These are phyloP conservation scores for Steccherinum ochraceum DNA, from an alignment of 768 basidiomycete species.

Conservation along the genomic window DNA sequence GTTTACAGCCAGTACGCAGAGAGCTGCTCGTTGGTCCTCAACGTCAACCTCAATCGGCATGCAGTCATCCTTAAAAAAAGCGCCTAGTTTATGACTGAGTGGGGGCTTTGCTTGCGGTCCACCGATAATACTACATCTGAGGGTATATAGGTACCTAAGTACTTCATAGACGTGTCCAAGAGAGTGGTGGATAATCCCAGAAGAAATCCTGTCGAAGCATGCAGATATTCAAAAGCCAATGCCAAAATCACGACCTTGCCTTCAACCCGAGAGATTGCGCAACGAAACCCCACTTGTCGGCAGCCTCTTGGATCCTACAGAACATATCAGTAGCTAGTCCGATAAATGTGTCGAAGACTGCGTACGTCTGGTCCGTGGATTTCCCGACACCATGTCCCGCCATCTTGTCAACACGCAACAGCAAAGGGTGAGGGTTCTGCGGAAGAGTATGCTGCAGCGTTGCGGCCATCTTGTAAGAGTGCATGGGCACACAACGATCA, in stretches of 20 bases:
- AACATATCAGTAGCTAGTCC: not conserved
- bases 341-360: constrained; percentile 4
- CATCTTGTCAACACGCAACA: constrained; percentile 75
- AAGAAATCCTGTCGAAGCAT: too few relatives aligned
- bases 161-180: too few relatives aligned
- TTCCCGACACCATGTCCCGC: constrained; percentile 80
- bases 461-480: constrained; percentile 80
- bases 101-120: too few relatives aligned
- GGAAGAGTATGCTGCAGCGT: constrained; percentile 64
- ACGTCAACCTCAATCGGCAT: too few relatives aligned
- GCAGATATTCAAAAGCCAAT: too few relatives aligned
- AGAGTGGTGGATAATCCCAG: too few relatives aligned
- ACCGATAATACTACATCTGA: too few relatives aligned
- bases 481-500: constrained; percentile 81
- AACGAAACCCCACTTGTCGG: constrained; percentile 75
- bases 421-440: constrained; percentile 63
- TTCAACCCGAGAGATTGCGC: constrained; percentile 54
- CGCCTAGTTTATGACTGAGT: too few relatives aligned
- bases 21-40: too few relatives aligned
- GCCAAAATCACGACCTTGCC: not conserved
- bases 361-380: constrained; percentile 60
- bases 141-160: too few relatives aligned
- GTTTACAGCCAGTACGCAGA: too few relatives aligned
- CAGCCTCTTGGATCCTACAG: constrained; percentile 64
- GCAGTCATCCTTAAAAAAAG: too few relatives aligned